Evolutionary conservation across 2,329 filamentous ascomycete genomes (phyloP).

Genomic region (Alternaria metachromatica): DNA sequence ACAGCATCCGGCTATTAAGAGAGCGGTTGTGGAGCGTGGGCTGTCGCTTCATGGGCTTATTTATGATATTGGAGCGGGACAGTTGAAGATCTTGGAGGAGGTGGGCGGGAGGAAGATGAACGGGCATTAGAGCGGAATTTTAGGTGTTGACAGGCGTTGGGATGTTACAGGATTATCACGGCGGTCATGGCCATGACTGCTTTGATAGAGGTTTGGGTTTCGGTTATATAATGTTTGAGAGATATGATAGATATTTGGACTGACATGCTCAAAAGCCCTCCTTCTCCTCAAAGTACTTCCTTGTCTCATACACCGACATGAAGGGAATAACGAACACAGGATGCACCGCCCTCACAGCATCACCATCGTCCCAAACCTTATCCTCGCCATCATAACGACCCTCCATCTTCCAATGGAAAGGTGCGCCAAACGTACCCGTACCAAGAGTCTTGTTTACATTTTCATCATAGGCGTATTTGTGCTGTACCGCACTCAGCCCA

Average conservation of each 20-base stretch:
- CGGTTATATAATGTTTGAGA: not conserved
- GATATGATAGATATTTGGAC: too few species aligned
- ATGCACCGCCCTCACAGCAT: slow-evolving; percentile 74
- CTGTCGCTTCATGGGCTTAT: slow-evolving; percentile 79
- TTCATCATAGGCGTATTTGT: slow-evolving; percentile 61
- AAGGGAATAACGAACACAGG: slow-evolving; percentile 87
- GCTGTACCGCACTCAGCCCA: slow-evolving; percentile 82
- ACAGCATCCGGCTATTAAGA: slow-evolving; percentile 71
- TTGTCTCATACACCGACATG: slow-evolving; percentile 68
- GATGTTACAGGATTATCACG: not conserved
- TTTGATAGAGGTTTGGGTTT: not conserved
- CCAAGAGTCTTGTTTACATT: slow-evolving; percentile 39
- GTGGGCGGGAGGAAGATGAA: slow-evolving; percentile 5
- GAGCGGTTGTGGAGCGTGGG: slow-evolving; percentile 73
- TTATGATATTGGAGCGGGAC: slow-evolving; percentile 69
- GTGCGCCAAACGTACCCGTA: slow-evolving; percentile 42
- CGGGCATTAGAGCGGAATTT: too few species aligned
- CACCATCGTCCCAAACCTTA: slow-evolving; percentile 70
- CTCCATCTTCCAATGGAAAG: slow-evolving; percentile 55
- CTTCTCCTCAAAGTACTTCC: slow-evolving; percentile 68
- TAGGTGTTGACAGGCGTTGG: too few species aligned
- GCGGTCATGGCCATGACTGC: not conserved
- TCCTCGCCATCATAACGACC: slow-evolving; percentile 58
- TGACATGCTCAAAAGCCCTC: slow-evolving; percentile 43
- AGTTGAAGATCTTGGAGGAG: slow-evolving; percentile 60